Evolutionary conservation across 1,139 yeast species (phyloP).

Genomic region (Ogataea hybrid): DNA sequence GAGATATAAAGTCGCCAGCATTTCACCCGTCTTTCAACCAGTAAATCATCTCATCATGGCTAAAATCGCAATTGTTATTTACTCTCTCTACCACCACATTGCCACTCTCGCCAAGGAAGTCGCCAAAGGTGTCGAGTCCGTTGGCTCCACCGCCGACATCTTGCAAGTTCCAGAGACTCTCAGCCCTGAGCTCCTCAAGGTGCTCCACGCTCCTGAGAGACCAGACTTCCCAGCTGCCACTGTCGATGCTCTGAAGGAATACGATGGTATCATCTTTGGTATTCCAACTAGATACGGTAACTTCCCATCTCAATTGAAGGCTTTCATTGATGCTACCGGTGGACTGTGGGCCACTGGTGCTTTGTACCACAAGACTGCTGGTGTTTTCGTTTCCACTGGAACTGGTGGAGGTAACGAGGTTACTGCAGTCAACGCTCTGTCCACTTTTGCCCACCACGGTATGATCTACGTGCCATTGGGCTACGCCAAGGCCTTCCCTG

Average conservation of each 20-base stretch:
- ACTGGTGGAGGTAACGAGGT: conserved; percentile 85
- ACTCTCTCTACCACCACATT: conserved; percentile 81
- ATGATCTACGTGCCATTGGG: conserved; percentile 89
- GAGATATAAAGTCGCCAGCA: background rate
- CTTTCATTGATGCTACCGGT: conserved; percentile 83
- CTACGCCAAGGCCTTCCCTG: conserved; percentile 60
- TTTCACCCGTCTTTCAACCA: background rate
- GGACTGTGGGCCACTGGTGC: conserved; percentile 80
- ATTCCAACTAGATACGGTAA: conserved; percentile 83
- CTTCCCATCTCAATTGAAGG: conserved; percentile 77
- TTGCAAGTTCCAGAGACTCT: conserved; percentile 83
- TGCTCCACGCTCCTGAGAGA: conserved; percentile 67
- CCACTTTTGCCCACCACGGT: conserved; percentile 77
- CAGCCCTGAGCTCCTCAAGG: conserved; percentile 54
- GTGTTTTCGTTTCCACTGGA: conserved; percentile 76
- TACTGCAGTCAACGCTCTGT: conserved; percentile 62
- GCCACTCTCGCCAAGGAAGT: conserved; percentile 66
- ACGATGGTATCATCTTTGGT: conserved; percentile 79
- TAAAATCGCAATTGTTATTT: conserved; percentile 67
- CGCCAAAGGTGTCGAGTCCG: conserved; percentile 66
- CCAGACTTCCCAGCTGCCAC: conserved; percentile 71
- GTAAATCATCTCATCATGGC: conserved; percentile 36
- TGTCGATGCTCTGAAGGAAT: conserved; percentile 52
- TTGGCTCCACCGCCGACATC: conserved; percentile 72
- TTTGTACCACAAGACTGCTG: conserved; percentile 72